Conservation (phyloP, 139 green algal genomes). For the Auxenochlorella protothecoides region DNA sequence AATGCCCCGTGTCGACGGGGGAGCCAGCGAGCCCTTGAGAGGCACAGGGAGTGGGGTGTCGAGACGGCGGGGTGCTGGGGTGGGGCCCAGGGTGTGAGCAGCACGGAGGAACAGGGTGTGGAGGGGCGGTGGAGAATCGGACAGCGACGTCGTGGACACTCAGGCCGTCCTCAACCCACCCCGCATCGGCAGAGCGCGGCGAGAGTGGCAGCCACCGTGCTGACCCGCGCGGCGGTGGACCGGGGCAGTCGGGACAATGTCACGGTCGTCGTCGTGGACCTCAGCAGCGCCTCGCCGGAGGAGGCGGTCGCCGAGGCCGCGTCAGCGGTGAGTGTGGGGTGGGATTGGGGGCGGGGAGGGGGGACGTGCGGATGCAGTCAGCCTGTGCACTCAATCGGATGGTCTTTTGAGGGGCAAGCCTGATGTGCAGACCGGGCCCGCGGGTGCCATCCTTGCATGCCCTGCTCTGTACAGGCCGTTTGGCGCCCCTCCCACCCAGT, state of each 20-base stretch:
- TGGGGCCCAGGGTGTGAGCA: too few relatives aligned
- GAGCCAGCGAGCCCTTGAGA: too few relatives aligned
- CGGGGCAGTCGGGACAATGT: constrained; percentile 54
- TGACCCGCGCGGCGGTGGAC: constrained; percentile 54
- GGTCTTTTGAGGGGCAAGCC: background rate
- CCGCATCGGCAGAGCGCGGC: constrained; percentile 15
- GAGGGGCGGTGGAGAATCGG: too few relatives aligned
- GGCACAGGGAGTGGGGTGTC: too few relatives aligned
- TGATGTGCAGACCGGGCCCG: background rate
- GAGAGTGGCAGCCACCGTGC: constrained; percentile 45
- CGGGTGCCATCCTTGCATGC: background rate
- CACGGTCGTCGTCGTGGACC: constrained; percentile 52
- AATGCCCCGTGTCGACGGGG: too few relatives aligned
- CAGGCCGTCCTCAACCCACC: too few relatives aligned
- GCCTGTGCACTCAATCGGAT: too few relatives aligned
- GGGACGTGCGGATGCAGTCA: background rate
- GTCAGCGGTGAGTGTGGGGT: constrained; percentile 2
- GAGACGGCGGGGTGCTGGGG: too few relatives aligned
- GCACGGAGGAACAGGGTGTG: too few relatives aligned
- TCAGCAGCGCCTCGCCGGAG: constrained; percentile 18
- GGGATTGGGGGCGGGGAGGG: background rate
- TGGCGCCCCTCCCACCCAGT: background rate
- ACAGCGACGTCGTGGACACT: too few relatives aligned
- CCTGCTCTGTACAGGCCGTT: background rate
- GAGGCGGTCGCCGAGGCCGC: constrained; percentile 17